Evolutionary conservation across 1,139 yeast genomes (phyloP), one percentile per base, ranked within the genome.

Genomic region (Lodderomyces beijingensis): DNA sequence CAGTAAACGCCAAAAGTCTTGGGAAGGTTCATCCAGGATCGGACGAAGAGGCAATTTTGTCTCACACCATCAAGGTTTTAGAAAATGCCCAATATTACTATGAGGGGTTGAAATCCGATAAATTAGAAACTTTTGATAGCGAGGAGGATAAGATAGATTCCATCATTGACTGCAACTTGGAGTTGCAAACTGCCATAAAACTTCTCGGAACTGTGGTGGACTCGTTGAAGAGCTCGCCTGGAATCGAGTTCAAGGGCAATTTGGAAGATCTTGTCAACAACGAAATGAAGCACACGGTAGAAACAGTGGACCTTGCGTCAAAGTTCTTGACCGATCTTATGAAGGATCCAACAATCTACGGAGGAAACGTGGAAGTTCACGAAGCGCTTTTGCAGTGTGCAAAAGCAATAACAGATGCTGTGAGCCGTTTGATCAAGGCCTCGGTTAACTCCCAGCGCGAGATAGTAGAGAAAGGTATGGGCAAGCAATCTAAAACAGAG

Each of bases 391-490:
- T 87, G 31, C 67, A 81, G 4, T 87, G 93, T 17, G 94, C 95
- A 0, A 74, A 81, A 44, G 86, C 88, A 12, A 82, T 87, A 16
- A 85, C 93, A 2, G 77, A 80, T 41, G 88, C 95, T 0, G 82
- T 88, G 33, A 78, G 82, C 5, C 66, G 74, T 13, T 71, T 87
- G 45, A 81, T 88, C 34, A 64, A 69, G 41, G 81, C 94, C 2
- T 87, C 95, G 2, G 79, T 88, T 15, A 89, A 78, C 30, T 79
- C 93, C 15, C 96, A 87, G 56, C 65, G 74, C 37, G 96, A 87
- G 56, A 86, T 87, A 53, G 95, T 85, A 5, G 70, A 76, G 30
- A 74, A 74, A 42, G 87, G 88, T 24, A 70, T 70, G 43, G 93
- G 93, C 4, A 56, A 75, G 1, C 77, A 74, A 35, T 67, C 87